Base-by-base conservation (phyloP, 225 moss, liverwort and hornwort genomes). In the Pseudisothecium myosuroides region DNA sequence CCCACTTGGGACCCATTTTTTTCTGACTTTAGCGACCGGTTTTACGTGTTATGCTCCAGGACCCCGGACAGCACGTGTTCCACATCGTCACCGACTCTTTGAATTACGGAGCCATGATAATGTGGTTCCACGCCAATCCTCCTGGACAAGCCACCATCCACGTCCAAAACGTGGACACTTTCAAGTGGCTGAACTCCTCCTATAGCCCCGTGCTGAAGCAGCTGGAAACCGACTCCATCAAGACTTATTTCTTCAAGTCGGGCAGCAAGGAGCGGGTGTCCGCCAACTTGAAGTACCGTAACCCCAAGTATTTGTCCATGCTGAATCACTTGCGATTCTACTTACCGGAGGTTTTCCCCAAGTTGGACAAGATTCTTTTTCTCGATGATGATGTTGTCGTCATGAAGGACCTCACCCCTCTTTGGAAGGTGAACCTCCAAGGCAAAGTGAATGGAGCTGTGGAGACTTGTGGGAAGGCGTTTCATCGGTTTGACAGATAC, bases 361-460 rank as follows among this genome's bases (percentile, higher is more conserved):
- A 91, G 74, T 29, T 98, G 88, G 92, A 94, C 86, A 95, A 94
- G 87, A 92, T 97, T 45, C 93, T 98, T 3, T 96, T 98, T 76
- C 88, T 97, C 93, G 98, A 97, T 36, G 97, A 98, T 43, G 96
- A 97, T 36, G 82, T 97, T 56, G 96, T 96, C 56, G 93, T 95
- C 27, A 92, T 89, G 94, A 95, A 93, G 86, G 97, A 98, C 91
- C 95, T 98, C 56, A 95, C 94, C 20, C 87, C 90, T 9, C 95
- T 98, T 5, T 98, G 97, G 97, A 86, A 85, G 26, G 76, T 96
- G 54, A 88, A 98, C 85, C 92, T 98, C 78, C 86, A 91, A 26
- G 96, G 96, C 31, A 95, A 96, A 74, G 97, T 97, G 81, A 96
- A 97, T 62, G 97, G 97, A 27, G 97, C 97, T 16, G 97, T 98